Conservation (phyloP, 106 monocot species). For the Apostasia shenzhenica region DNA sequence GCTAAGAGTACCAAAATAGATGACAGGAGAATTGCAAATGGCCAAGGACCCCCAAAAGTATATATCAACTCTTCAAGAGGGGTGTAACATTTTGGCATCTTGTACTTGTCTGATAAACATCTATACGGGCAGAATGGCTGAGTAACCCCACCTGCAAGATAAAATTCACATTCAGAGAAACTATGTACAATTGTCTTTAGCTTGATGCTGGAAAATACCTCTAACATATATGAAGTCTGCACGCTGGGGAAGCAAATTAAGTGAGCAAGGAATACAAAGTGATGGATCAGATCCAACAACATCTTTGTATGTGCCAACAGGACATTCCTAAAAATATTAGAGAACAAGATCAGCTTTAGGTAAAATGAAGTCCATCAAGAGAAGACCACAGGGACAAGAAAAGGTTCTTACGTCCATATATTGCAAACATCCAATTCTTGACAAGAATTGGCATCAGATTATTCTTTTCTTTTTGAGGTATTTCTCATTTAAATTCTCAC, state of each 20-base stretch:
- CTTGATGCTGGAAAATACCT: conserved; percentile 34
- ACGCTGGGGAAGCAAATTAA: conserved; percentile 59
- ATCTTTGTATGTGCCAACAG: conserved; percentile 90
- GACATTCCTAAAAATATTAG: conserved; percentile 62
- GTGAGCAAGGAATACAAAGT: conserved; percentile 60
- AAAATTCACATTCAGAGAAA: conserved; percentile 4
- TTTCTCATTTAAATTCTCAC: too few species aligned
- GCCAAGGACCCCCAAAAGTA: conserved; percentile 87
- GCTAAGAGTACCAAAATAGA: conserved; percentile 60
- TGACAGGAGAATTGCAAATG: conserved; percentile 60
- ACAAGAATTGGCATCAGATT: too few species aligned
- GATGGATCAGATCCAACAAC: conserved; percentile 67
- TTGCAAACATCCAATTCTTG: too few species aligned
- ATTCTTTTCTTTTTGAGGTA: too few species aligned
- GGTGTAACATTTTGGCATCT: conserved; percentile 92
- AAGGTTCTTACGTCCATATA: too few species aligned
- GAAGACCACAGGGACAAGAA: too few species aligned
- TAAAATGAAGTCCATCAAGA: too few species aligned
- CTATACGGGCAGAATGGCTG: conserved; percentile 72
- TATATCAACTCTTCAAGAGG: conserved; percentile 85
- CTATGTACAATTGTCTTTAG: not conserved
- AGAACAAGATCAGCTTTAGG: not conserved
- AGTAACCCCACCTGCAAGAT: conserved; percentile 66
- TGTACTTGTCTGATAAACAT: conserved; percentile 89
- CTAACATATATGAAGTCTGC: conserved; percentile 82